A percentile compares a stretch with the other conserved stretches of the same genome.
Evolutionary conservation across 2,329 filamentous ascomycete species (phyloP).

Genomic region (Aspergillus eucalypticola): DNA sequence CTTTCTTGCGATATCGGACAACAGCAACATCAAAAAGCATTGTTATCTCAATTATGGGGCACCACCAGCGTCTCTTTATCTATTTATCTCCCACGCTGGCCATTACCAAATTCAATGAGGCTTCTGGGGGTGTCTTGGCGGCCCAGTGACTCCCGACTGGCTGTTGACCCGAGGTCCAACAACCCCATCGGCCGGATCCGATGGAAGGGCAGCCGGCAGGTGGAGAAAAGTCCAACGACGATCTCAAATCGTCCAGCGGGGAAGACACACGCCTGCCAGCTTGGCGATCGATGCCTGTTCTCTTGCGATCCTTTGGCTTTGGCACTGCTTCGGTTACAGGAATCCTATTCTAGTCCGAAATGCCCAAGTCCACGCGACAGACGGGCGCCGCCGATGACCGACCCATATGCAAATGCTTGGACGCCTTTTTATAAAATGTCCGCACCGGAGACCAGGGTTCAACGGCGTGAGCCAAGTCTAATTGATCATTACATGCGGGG

Average conservation of each 20-base stretch:
- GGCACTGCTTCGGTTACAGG: background rate
- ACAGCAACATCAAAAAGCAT: background rate
- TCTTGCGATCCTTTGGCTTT: background rate
- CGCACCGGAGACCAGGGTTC: background rate
- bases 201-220: constrained; percentile 2
- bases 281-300: background rate
- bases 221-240: constrained; percentile 3
- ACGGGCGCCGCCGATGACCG: constrained; percentile 18
- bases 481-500: background rate
- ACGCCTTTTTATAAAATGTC: constrained; percentile 10
- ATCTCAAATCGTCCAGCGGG: constrained; percentile 1
- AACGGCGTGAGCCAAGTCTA: constrained; percentile 1
- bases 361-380: constrained; percentile 8
- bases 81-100: background rate
- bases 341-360: background rate
- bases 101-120: background rate
- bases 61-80: background rate
- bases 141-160: background rate
- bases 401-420: background rate
- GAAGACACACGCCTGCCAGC: background rate
- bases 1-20: background rate
- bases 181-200: constrained; percentile 7
- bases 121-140: background rate
- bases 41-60: background rate
- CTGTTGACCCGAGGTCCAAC: constrained; percentile 6